Evolutionary conservation across 192 early-diverging fungal species (phyloP).

Genomic region (Dimargaris cristalligena): DNA sequence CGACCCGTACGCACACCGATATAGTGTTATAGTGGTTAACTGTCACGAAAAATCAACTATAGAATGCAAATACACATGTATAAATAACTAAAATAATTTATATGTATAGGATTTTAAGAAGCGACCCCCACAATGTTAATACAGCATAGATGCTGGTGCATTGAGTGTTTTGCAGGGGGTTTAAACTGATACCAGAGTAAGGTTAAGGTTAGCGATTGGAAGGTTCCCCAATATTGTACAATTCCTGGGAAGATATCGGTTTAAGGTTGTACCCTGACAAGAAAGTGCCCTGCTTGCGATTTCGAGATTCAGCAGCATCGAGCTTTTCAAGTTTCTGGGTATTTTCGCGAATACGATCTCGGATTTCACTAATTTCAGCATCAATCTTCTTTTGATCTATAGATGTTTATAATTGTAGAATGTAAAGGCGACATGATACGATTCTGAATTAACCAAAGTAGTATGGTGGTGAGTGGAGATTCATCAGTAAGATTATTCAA

Average conservation of each 20-base stretch:
- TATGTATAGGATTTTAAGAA: no score
- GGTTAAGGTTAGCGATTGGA: no score
- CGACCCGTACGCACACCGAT: no score
- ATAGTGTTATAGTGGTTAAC: no score
- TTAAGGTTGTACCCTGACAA: slow-evolving; percentile 27
- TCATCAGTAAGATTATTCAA: background rate
- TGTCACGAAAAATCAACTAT: no score
- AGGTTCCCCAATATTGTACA: slow-evolving; percentile 19
- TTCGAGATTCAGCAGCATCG: slow-evolving; percentile 18
- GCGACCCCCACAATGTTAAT: no score
- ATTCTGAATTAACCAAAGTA: background rate
- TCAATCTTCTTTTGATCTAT: slow-evolving; percentile 34
- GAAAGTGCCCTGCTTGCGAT: slow-evolving; percentile 17
- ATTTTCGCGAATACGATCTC: slow-evolving; percentile 27
- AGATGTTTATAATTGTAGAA: background rate
- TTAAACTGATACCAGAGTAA: no score
- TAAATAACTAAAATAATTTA: no score
- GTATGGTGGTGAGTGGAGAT: background rate
- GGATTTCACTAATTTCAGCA: slow-evolving; percentile 24
- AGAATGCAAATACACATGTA: no score
- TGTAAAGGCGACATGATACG: background rate
- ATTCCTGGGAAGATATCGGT: slow-evolving; percentile 18
- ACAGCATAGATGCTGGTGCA: no score
- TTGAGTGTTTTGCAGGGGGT: no score
- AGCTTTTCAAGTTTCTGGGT: slow-evolving; percentile 25